phyloP scores from a whole-genome alignment of 495 filamentous ascomycete genomes.

The Cenococcum geophilum region DNA sequence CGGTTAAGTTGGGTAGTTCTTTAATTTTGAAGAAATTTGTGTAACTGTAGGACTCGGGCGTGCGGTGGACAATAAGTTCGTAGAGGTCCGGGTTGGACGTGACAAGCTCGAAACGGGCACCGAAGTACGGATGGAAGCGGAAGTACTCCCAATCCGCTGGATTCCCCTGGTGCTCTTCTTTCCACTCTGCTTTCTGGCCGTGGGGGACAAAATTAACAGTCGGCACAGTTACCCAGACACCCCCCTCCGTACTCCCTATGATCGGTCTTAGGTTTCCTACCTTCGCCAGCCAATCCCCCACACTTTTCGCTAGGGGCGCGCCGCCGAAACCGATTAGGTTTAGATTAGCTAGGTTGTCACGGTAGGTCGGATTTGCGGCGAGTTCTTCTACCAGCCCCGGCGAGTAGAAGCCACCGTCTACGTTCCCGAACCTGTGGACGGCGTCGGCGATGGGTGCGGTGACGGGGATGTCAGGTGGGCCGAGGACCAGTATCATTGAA shows the following conservation, averaged over 20 bases:
- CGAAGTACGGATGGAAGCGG: not conserved
- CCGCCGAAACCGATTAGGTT: not conserved
- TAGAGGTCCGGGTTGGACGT: not conserved
- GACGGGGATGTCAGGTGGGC: not conserved
- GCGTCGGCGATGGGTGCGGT: not conserved
- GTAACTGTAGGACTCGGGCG: not conserved
- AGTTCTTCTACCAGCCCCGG: not conserved
- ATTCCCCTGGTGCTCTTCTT: no score
- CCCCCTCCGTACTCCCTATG: not conserved
- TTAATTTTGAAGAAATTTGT: not conserved
- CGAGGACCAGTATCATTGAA: not conserved
- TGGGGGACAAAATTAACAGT: not conserved
- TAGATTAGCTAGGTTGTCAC: not conserved
- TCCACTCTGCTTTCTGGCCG: not conserved
- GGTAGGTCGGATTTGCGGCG: not conserved
- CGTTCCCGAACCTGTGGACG: not conserved
- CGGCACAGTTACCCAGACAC: not conserved
- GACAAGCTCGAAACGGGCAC: not conserved
- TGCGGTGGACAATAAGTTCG: not conserved
- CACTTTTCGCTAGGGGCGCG: not conserved
- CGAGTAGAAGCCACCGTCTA: not conserved
- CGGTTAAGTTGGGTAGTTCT: not conserved
- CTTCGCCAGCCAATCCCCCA: not conserved
- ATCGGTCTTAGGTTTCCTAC: not conserved
- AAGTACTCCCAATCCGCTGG: not conserved